Evolutionary conservation across 2,329 filamentous ascomycete genomes (phyloP).

Genomic region (Xylariaceae sp.): DNA sequence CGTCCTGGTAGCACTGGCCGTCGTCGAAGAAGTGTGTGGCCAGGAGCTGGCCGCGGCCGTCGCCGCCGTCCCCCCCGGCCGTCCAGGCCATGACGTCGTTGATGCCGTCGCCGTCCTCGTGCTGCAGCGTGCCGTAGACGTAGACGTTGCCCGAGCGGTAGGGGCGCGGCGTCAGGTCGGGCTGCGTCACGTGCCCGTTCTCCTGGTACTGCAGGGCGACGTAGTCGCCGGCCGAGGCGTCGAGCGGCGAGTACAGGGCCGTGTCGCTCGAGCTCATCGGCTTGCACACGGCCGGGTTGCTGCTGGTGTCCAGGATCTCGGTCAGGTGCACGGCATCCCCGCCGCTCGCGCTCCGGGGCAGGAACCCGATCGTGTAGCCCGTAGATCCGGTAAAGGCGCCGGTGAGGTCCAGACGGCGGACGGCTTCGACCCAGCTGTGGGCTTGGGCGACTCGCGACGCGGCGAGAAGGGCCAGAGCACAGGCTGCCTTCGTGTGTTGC

Average conservation of each 20-base stretch:
- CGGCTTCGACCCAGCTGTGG: conserved; percentile 79
- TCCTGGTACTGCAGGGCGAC: conserved; percentile 64
- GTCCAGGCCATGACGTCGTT: conserved; percentile 69
- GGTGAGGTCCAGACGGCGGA: conserved; percentile 62
- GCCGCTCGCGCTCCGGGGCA: conserved; percentile 50
- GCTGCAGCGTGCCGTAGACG: conserved; percentile 62
- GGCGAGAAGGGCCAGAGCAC: conserved; percentile 21
- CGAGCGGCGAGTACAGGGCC: conserved; percentile 50
- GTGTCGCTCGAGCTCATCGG: conserved; percentile 52
- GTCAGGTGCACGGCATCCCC: conserved; percentile 52
- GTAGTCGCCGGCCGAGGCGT: conserved; percentile 51
- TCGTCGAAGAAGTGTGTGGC: conserved; percentile 81
- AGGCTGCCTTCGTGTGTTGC: conserved; percentile 9
- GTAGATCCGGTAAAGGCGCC: conserved; percentile 63
- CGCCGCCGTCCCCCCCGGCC: conserved; percentile 68
- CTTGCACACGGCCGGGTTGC: conserved; percentile 49
- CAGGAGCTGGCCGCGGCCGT: conserved; percentile 68
- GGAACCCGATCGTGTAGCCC: conserved; percentile 70
- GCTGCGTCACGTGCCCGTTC: conserved; percentile 66
- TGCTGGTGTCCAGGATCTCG: conserved; percentile 44
- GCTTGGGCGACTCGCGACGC: conserved; percentile 32
- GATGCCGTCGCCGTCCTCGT: conserved; percentile 32
- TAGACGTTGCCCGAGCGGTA: conserved; percentile 63
- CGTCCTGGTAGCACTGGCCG: conserved; percentile 74
- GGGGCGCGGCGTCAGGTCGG: conserved; percentile 48